Conservation (phyloP, 192 early-diverging fungal species). For the Coemansia pectinata region DNA sequence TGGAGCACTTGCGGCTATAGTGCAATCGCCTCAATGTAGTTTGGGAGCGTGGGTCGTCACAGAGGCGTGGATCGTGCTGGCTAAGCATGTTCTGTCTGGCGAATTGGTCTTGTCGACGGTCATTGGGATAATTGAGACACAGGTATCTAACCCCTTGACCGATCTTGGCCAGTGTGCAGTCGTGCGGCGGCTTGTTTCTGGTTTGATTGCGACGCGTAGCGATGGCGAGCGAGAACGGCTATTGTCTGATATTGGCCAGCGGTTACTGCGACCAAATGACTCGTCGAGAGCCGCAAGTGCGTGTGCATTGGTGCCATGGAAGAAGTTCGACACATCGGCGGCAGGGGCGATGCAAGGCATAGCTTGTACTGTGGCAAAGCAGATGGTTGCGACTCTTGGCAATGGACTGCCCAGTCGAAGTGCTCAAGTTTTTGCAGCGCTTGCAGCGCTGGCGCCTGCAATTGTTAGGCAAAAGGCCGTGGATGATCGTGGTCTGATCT, state of each 20-base stretch:
- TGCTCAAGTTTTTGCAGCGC: not conserved
- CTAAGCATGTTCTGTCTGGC: conserved; percentile 7
- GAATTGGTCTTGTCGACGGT: conserved; percentile 5
- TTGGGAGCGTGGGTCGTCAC: conserved; percentile 17
- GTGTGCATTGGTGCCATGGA: conserved; percentile 10
- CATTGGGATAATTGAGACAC: conserved; percentile 5
- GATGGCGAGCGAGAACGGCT: not conserved
- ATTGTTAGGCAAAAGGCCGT: not conserved
- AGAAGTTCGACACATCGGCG: not conserved
- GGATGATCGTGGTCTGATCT: not conserved
- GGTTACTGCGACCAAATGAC: not conserved
- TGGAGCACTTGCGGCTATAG: conserved; percentile 3
- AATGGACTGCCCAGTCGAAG: not conserved
- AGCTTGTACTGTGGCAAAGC: not conserved
- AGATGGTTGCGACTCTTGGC: not conserved
- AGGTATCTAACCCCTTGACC: not conserved
- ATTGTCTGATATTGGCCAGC: not conserved
- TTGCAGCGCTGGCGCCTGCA: conserved; percentile 1
- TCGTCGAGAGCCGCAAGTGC: not conserved
- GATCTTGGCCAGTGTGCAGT: not conserved
- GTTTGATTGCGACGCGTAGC: not conserved
- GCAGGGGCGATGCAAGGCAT: not conserved
- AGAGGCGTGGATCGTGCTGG: conserved; percentile 32
- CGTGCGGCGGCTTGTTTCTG: conserved; percentile 1
- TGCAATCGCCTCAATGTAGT: conserved; percentile 8